These are phyloP conservation scores for Cytospora piceae DNA, from an alignment of 2,329 filamentous ascomycete genomes.

Conservation along the genomic window DNA sequence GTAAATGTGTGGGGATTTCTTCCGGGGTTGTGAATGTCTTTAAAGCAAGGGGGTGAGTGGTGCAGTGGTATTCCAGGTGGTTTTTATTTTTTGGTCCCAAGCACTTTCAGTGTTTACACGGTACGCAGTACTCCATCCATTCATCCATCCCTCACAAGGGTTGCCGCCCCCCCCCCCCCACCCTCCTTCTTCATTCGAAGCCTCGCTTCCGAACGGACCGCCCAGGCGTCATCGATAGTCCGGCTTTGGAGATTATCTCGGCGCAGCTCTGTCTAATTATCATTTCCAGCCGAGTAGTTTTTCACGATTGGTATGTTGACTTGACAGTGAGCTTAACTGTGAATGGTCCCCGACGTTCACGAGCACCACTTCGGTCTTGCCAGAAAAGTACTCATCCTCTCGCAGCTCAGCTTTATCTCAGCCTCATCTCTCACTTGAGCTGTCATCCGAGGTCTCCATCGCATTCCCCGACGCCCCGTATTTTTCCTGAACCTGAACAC, in stretches of 20 bases:
- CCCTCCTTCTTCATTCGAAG: background rate
- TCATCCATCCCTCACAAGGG: background rate
- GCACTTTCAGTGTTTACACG: background rate
- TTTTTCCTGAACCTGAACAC: background rate
- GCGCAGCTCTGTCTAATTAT: background rate
- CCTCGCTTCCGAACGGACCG: background rate
- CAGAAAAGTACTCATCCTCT: background rate
- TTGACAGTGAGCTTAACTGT: background rate
- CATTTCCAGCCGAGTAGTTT: too few relatives aligned
- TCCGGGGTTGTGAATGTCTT: background rate
- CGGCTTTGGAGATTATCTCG: background rate
- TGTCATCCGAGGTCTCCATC: background rate
- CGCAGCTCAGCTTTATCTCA: background rate
- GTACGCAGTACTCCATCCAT: too few relatives aligned
- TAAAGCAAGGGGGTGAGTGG: too few relatives aligned
- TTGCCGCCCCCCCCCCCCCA: background rate
- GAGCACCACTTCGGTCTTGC: background rate
- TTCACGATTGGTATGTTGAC: too few relatives aligned
- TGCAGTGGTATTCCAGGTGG: too few relatives aligned
- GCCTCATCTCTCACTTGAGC: background rate
- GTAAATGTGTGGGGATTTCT: background rate
- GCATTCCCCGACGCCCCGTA: background rate
- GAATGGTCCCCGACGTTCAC: background rate
- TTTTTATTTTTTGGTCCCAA: background rate
- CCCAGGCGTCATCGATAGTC: background rate